A percentile compares a stretch with the other conserved stretches of the same genome.
These are phyloP conservation scores for Cicer cuneatum DNA, from an alignment of 306 rosid species.

Conservation along the genomic window DNA sequence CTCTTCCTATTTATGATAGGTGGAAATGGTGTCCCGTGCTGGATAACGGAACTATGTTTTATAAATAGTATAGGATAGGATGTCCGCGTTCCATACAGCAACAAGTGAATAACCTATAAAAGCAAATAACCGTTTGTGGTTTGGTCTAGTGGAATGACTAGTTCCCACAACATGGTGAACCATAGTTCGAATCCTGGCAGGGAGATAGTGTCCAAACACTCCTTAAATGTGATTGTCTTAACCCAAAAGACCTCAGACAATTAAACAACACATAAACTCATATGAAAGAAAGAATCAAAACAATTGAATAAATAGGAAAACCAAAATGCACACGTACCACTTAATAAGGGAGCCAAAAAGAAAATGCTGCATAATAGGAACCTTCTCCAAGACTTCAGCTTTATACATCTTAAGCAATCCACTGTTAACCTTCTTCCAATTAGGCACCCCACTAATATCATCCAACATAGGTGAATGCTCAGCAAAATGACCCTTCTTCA, in stretches of 20 bases:
- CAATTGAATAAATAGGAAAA: background rate
- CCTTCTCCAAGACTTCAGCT: conserved; percentile 96
- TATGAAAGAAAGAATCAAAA: background rate
- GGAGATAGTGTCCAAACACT: background rate
- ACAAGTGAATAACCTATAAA: background rate
- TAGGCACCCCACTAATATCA: conserved; percentile 96
- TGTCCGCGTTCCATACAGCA: background rate
- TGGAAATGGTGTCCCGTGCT: background rate
- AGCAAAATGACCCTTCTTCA: conserved; percentile 93
- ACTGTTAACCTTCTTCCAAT: conserved; percentile 89
- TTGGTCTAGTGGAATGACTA: background rate
- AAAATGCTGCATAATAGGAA: conserved; percentile 99
- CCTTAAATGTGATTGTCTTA: background rate
- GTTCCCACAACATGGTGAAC: background rate
- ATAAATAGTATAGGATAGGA: background rate
- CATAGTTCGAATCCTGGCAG: background rate
- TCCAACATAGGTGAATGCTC: conserved; percentile 98
- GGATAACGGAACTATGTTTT: background rate
- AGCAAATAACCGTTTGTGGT: background rate
- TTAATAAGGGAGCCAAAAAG: conserved; percentile 88
- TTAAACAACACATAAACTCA: background rate
- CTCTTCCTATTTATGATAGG: background rate
- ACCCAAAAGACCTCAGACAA: background rate
- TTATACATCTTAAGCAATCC: conserved; percentile 98
- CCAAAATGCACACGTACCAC: conserved; percentile 57